These are phyloP conservation scores for Karstenula rhodostoma DNA, from an alignment of 2,329 filamentous ascomycete species.

Conservation along the genomic window DNA sequence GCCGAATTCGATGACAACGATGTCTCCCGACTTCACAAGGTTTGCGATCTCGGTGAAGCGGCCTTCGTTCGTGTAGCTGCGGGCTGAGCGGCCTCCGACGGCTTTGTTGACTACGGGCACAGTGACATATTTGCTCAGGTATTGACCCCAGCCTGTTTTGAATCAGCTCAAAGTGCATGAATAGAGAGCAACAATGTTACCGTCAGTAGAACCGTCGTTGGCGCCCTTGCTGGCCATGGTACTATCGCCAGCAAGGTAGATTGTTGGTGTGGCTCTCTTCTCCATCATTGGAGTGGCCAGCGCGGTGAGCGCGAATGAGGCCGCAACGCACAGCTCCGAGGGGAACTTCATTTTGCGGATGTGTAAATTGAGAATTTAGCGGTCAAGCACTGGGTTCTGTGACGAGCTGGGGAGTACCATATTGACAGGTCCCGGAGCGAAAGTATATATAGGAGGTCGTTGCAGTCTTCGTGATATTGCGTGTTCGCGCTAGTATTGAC, in stretches of 20 bases:
- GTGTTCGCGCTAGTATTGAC: neutral
- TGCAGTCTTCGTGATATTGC: constrained; percentile 3
- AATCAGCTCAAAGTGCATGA: neutral
- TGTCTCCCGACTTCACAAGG: constrained; percentile 65
- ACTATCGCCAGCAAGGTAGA: constrained; percentile 68
- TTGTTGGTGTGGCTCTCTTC: constrained; percentile 45
- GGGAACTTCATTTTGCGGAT: constrained; percentile 3
- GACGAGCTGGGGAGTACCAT: neutral
- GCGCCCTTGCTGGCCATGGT: constrained; percentile 61
- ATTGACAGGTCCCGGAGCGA: neutral
- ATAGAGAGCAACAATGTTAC: constrained; percentile 40
- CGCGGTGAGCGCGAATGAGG: constrained; percentile 4
- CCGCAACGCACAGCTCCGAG: neutral
- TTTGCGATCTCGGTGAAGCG: constrained; percentile 67
- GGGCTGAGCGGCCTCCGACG: constrained; percentile 71
- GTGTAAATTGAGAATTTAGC: neutral
- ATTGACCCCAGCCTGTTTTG: constrained; percentile 67
- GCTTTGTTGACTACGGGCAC: constrained; percentile 69
- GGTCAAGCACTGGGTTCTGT: neutral
- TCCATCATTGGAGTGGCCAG: constrained; percentile 6
- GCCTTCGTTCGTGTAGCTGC: constrained; percentile 72
- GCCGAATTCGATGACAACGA: constrained; percentile 75
- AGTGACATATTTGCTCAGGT: constrained; percentile 62
- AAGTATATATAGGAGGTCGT: neutral
- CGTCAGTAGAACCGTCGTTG: constrained; percentile 50